Evolutionary conservation across 257 asterid genomes (phyloP).

Genomic region (Osmanthus fragrans): DNA sequence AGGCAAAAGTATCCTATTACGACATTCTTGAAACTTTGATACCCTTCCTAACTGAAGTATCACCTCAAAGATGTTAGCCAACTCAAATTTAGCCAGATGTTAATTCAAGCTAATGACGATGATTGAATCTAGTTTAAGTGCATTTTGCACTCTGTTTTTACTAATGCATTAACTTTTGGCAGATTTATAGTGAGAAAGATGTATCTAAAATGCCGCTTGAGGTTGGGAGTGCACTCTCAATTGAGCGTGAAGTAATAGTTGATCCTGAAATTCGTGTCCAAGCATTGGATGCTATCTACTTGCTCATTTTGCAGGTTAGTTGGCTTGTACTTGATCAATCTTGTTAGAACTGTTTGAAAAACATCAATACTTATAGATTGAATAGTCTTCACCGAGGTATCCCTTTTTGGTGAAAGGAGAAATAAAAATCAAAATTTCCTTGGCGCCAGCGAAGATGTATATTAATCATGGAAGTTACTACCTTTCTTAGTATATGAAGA

Average conservation of each 20-base stretch:
- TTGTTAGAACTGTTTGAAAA: background rate
- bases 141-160: background rate
- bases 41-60: background rate
- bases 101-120: background rate
- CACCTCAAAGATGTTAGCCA: background rate
- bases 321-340: background rate
- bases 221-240: slow-evolving; percentile 88
- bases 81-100: background rate
- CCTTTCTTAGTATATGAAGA: background rate
- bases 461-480: background rate
- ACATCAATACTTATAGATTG: background rate
- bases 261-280: slow-evolving; percentile 83
- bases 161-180: slow-evolving; percentile 24
- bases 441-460: background rate
- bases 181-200: slow-evolving; percentile 76
- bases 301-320: slow-evolving; percentile 74
- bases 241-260: slow-evolving; percentile 76
- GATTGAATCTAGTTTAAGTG: background rate
- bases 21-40: no score
- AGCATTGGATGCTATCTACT: slow-evolving; percentile 80
- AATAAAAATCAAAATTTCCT: background rate
- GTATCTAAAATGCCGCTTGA: slow-evolving; percentile 92
- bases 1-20: background rate
- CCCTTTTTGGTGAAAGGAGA: background rate
- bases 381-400: no score